phyloP scores from a whole-genome alignment of 1,284 basidiomycete genomes.

The Tilletia horrida region DNA sequence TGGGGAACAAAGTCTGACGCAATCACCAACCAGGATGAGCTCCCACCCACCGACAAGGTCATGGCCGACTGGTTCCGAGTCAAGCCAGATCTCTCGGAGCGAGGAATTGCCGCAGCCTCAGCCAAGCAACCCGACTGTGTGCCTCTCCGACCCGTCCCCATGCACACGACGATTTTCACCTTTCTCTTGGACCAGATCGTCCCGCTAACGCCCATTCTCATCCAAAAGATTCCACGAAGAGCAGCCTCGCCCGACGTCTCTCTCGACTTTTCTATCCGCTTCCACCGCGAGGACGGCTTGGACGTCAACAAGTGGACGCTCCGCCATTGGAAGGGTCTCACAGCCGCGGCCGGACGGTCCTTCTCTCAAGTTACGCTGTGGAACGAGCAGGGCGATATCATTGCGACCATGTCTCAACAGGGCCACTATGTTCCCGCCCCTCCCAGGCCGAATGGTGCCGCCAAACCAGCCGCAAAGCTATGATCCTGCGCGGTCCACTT shows the following conservation, averaged over 20 bases:
- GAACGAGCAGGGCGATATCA: neutral
- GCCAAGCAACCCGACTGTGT: conserved; percentile 4
- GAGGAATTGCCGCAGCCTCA: neutral
- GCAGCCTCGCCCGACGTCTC: neutral
- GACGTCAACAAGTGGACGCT: neutral
- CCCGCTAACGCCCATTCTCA: neutral
- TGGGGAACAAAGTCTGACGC: neutral
- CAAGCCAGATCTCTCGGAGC: neutral
- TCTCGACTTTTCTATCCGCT: conserved; percentile 7
- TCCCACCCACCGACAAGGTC: neutral
- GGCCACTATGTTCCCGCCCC: neutral
- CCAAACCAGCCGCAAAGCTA: too few species aligned
- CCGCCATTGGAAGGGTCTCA: neutral
- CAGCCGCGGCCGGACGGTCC: neutral
- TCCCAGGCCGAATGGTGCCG: too few species aligned
- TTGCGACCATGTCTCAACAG: conserved; percentile 7
- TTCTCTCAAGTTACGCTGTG: neutral
- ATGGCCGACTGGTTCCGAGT: conserved; percentile 7
- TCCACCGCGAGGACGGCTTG: conserved; percentile 8
- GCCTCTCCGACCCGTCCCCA: neutral
- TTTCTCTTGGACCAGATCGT: neutral
- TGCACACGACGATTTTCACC: neutral
- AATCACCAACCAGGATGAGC: neutral
- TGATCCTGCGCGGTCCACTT: too few species aligned
- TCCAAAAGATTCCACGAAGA: neutral